phyloP scores from a whole-genome alignment of 2,329 filamentous ascomycete species.

The Colletotrichum sp. region DNA sequence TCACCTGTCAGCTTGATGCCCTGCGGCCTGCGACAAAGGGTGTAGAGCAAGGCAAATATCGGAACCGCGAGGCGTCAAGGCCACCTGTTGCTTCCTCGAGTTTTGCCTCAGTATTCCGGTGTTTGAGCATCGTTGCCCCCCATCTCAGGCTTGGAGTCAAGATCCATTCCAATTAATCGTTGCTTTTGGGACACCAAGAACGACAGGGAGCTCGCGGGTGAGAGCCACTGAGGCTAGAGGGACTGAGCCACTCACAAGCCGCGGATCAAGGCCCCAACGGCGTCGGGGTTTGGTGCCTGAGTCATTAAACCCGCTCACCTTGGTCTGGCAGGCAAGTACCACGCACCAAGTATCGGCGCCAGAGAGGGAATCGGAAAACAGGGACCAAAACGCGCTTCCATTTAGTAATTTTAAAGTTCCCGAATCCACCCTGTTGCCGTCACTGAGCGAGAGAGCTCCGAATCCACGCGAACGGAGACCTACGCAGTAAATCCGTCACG shows the following conservation, averaged over 20 bases:
- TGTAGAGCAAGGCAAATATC: not conserved
- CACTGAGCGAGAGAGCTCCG: slow-evolving; percentile 16
- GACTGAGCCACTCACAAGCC: slow-evolving; percentile 15
- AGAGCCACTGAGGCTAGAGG: slow-evolving; percentile 21
- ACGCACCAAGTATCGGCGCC: not conserved
- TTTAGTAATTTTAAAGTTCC: slow-evolving; percentile 21
- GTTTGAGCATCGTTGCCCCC: not conserved
- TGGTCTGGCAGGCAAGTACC: not conserved
- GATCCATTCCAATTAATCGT: slow-evolving; percentile 15
- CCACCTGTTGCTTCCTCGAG: not conserved
- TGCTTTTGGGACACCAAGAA: not conserved
- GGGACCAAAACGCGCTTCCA: not conserved
- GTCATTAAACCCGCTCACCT: not conserved
- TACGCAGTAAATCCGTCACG: not conserved
- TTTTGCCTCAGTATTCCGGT: not conserved
- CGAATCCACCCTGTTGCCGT: slow-evolving; percentile 18
- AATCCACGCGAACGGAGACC: slow-evolving; percentile 20
- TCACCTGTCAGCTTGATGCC: not conserved
- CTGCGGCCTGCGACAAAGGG: not conserved
- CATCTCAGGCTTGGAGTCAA: not conserved
- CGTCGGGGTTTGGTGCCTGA: slow-evolving; percentile 13
- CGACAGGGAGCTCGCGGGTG: not conserved
- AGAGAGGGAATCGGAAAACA: not conserved
- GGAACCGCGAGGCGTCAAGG: not conserved
- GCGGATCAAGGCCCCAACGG: not conserved